These are phyloP conservation scores for Gnaphalium uliginosum DNA, from an alignment of 129 eudicot genomes.

Conservation along the genomic window DNA sequence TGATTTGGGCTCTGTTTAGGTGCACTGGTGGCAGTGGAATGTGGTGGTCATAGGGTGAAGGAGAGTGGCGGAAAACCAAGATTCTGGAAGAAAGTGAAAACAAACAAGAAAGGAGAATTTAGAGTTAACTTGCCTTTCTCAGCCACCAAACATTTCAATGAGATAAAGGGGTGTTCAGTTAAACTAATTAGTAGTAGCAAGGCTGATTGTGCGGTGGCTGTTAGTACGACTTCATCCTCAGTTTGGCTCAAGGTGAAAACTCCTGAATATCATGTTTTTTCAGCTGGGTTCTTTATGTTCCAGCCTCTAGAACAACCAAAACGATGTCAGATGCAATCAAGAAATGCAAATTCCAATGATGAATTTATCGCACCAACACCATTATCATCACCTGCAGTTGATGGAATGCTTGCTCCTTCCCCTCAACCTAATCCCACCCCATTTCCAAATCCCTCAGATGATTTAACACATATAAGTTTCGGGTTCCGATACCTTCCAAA, in stretches of 20 bases:
- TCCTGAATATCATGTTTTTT: conserved; percentile 54
- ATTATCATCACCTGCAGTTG: conserved; percentile 20
- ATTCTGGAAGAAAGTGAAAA: conserved; percentile 56
- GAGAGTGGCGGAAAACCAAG: conserved; percentile 16
- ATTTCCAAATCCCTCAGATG: conserved; percentile 35
- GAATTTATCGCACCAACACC: conserved; percentile 24
- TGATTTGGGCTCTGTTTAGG: conserved; percentile 41
- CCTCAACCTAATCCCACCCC: background rate
- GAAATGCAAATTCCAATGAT: conserved; percentile 25
- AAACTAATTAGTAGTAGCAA: conserved; percentile 62
- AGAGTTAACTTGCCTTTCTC: conserved; percentile 58
- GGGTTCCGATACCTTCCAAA: conserved; percentile 31
- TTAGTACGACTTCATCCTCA: conserved; percentile 43
- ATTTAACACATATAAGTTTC: conserved; percentile 14
- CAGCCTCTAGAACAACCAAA: conserved; percentile 44
- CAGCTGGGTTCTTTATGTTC: conserved; percentile 78
- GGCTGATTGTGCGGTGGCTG: conserved; percentile 63
- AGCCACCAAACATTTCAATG: conserved; percentile 47
- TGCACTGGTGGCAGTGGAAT: conserved; percentile 80
- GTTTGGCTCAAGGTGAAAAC: conserved; percentile 56
- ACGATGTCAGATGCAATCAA: conserved; percentile 51
- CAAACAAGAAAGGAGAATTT: conserved; percentile 70
- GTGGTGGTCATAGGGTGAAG: conserved; percentile 34
- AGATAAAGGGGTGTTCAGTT: conserved; percentile 58
- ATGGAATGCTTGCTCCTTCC: conserved; percentile 23